phyloP scores from a whole-genome alignment of 2,329 filamentous ascomycete species.

The Lachnellula arida region DNA sequence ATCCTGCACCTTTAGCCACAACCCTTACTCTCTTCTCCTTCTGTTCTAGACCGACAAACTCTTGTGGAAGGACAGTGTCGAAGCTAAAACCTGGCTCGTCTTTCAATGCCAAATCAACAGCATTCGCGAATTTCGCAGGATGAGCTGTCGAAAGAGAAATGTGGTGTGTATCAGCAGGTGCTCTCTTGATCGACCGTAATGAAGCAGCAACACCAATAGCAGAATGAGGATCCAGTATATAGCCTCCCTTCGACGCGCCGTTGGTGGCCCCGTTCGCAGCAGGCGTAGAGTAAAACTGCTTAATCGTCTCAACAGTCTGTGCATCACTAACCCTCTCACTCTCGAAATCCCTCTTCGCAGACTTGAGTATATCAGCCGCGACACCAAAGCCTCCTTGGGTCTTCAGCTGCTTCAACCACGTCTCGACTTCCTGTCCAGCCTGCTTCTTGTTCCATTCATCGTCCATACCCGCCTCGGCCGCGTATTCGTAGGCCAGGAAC shows the following conservation, averaged over 20 bases:
- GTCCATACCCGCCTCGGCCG: conserved; percentile 54
- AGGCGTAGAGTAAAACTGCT: conserved; percentile 44
- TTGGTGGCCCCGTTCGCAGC: conserved; percentile 30
- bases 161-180: conserved; percentile 49
- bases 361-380: conserved; percentile 64
- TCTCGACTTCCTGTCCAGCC: conserved; percentile 69
- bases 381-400: conserved; percentile 77
- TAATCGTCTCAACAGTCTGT: conserved; percentile 66
- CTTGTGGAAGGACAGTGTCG: conserved; percentile 68
- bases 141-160: conserved; percentile 91
- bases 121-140: conserved; percentile 87
- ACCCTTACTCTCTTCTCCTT: conserved; percentile 69
- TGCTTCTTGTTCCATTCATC: conserved; percentile 62
- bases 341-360: conserved; percentile 70
- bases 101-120: conserved; percentile 75
- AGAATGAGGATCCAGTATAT: conserved; percentile 89
- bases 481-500: conserved; percentile 79
- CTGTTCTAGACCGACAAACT: conserved; percentile 75
- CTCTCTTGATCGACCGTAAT: conserved; percentile 58
- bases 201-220: conserved; percentile 82
- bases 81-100: conserved; percentile 72
- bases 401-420: conserved; percentile 80
- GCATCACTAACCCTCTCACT: conserved; percentile 67
- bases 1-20: conserved; percentile 60
- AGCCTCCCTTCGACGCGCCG: conserved; percentile 45